Evolutionary conservation across 1,284 basidiomycete species (phyloP).

Genomic region (Dichomitus squalens): DNA sequence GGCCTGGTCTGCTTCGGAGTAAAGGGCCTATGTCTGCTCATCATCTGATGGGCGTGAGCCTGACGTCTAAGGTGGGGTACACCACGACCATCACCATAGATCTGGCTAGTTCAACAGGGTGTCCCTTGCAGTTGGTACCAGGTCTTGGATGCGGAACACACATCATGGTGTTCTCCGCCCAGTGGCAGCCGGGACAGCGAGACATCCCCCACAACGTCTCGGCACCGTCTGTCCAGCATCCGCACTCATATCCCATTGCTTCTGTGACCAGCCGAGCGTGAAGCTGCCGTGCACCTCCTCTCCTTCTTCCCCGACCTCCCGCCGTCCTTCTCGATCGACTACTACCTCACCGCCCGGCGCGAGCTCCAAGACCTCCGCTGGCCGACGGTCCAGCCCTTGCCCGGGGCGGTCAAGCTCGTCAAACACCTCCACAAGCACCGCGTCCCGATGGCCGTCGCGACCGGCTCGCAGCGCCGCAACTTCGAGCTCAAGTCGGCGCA

Average conservation of each 20-base stretch:
- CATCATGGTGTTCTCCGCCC: too few relatives aligned
- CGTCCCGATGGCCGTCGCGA: constrained; percentile 77
- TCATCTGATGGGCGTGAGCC: too few relatives aligned
- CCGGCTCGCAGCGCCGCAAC: constrained; percentile 66
- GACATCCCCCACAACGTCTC: too few relatives aligned
- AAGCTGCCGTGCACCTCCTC: constrained; percentile 65
- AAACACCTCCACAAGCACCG: constrained; percentile 63
- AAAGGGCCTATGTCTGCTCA: too few relatives aligned
- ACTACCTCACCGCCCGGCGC: constrained; percentile 60
- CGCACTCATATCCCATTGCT: background rate
- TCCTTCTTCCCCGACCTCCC: constrained; percentile 74
- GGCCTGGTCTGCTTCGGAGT: too few relatives aligned
- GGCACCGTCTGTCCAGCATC: too few relatives aligned
- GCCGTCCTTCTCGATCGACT: constrained; percentile 50
- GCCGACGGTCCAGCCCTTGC: constrained; percentile 68
- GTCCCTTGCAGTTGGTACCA: too few relatives aligned
- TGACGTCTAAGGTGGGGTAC: too few relatives aligned
- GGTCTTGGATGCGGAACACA: too few relatives aligned
- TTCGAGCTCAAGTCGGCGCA: constrained; percentile 66
- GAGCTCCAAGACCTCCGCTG: constrained; percentile 61
- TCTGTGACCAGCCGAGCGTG: constrained; percentile 57
- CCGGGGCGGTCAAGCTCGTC: constrained; percentile 67
- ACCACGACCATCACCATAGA: too few relatives aligned
- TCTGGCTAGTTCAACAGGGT: too few relatives aligned
- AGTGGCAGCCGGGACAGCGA: too few relatives aligned